phyloP scores from a whole-genome alignment of 768 basidiomycete genomes.

The Tephrocybe sp. region DNA sequence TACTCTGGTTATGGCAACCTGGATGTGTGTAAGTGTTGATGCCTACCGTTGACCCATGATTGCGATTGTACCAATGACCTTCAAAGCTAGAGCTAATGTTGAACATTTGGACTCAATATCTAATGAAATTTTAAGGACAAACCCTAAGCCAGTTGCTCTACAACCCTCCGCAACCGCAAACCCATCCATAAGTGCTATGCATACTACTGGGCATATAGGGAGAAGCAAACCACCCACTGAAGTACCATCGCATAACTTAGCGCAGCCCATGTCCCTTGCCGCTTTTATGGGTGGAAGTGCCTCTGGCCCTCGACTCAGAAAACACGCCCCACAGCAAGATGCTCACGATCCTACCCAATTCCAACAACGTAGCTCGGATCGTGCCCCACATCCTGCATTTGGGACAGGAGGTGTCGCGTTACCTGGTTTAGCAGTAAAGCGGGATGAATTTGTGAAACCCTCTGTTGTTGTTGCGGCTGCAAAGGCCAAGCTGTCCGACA shows the following conservation, averaged over 20 bases:
- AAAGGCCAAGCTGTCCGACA: conserved; percentile 1
- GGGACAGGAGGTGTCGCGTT: conserved; percentile 73
- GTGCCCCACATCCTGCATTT: conserved; percentile 70
- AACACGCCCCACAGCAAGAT: conserved; percentile 70
- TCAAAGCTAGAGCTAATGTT: conserved; percentile 8
- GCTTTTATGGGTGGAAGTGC: conserved; percentile 80
- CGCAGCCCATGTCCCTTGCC: conserved; percentile 66
- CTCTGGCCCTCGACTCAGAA: conserved; percentile 69
- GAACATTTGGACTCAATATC: not conserved
- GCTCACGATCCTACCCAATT: conserved; percentile 63
- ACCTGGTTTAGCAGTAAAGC: conserved; percentile 57
- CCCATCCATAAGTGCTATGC: too few relatives aligned
- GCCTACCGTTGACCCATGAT: not conserved
- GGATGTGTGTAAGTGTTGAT: conserved; percentile 48
- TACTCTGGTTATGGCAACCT: conserved; percentile 36
- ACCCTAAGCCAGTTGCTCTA: conserved; percentile 39
- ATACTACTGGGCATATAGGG: not conserved
- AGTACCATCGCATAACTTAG: conserved; percentile 16
- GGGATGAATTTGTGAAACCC: conserved; percentile 7
- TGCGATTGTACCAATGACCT: not conserved
- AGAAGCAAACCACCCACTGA: conserved; percentile 10
- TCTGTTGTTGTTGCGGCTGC: conserved; percentile 7
- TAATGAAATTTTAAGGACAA: conserved; percentile 22
- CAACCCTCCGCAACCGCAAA: conserved; percentile 37
- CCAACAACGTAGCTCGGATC: conserved; percentile 52